Conservation (phyloP, 768 basidiomycete species). For the Pulveroboletus frians region DNA sequence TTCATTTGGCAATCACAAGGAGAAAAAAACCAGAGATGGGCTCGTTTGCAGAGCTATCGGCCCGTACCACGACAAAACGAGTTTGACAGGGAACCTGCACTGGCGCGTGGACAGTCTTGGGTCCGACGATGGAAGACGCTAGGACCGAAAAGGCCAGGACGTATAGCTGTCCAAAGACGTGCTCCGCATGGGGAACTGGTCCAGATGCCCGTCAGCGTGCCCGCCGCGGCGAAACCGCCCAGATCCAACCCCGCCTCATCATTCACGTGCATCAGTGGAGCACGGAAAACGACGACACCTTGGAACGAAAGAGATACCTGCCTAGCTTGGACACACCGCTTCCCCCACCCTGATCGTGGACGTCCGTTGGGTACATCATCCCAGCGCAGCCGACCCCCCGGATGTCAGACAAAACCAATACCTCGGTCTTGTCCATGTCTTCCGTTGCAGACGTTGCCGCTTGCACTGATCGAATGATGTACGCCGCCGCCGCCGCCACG, state of each 20-base stretch:
- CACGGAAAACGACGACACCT: not conserved
- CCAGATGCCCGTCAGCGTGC: conserved; percentile 52
- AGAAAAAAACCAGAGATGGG: conserved; percentile 6
- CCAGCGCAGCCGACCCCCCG: conserved; percentile 58
- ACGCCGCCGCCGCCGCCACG: conserved; percentile 64
- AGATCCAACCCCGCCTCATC: conserved; percentile 22
- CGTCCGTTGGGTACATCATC: conserved; percentile 59
- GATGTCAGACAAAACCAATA: conserved; percentile 45
- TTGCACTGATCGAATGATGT: conserved; percentile 59
- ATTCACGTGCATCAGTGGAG: conserved; percentile 15
- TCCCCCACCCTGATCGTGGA: conserved; percentile 50
- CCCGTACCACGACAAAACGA: not conserved
- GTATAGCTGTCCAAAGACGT: conserved; percentile 13
- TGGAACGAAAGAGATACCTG: conserved; percentile 19
- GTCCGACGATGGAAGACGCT: conserved; percentile 59
- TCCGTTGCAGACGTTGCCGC: conserved; percentile 44
- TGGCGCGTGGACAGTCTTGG: conserved; percentile 48
- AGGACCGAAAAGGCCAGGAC: not conserved
- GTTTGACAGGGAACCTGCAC: not conserved
- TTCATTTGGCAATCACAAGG: not conserved
- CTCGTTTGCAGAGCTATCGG: conserved; percentile 8
- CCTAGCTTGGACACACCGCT: conserved; percentile 38
- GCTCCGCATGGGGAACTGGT: conserved; percentile 48
- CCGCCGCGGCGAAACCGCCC: conserved; percentile 53
- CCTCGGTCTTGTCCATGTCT: conserved; percentile 50